phyloP scores from a whole-genome alignment of 257 asterid species.

The Solanum arcanum region DNA sequence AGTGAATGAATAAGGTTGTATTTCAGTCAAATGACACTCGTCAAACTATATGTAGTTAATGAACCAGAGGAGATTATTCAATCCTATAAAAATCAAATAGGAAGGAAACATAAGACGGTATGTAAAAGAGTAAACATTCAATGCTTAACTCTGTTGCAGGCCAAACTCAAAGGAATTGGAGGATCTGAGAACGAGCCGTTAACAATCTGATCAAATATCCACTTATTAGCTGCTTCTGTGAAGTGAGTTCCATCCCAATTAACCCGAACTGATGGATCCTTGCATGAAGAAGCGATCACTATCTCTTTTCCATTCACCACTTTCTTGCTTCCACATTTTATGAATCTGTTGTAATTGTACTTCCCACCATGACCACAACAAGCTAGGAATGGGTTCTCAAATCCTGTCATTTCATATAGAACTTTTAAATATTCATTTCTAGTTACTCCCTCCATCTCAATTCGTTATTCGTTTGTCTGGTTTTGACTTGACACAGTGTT shows the following conservation, averaged over 20 bases:
- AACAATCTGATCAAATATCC: conserved; percentile 50
- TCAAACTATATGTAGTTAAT: background rate
- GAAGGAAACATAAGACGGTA: background rate
- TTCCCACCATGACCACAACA: conserved; percentile 84
- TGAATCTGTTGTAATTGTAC: conserved; percentile 47
- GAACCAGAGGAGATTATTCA: background rate
- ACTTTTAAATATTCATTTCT: background rate
- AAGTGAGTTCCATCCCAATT: conserved; percentile 80
- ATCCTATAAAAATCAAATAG: background rate
- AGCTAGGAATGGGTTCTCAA: conserved; percentile 48
- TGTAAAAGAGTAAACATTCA: background rate
- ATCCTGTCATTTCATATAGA: conserved; percentile 31
- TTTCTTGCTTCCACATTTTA: conserved; percentile 47
- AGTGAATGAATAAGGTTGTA: background rate
- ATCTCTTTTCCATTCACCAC: conserved; percentile 44
- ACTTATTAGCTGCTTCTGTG: conserved; percentile 70
- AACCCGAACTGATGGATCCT: conserved; percentile 33
- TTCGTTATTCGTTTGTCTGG: background rate
- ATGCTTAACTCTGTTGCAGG: conserved; percentile 27
- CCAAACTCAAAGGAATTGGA: conserved; percentile 30
- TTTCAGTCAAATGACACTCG: background rate
- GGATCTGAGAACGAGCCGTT: conserved; percentile 70
- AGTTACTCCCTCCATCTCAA: background rate
- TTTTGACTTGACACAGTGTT: background rate
- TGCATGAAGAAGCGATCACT: conserved; percentile 44